These are phyloP conservation scores for Arthrobotrys conoides DNA, from an alignment of 2,329 filamentous ascomycete genomes.

Conservation along the genomic window DNA sequence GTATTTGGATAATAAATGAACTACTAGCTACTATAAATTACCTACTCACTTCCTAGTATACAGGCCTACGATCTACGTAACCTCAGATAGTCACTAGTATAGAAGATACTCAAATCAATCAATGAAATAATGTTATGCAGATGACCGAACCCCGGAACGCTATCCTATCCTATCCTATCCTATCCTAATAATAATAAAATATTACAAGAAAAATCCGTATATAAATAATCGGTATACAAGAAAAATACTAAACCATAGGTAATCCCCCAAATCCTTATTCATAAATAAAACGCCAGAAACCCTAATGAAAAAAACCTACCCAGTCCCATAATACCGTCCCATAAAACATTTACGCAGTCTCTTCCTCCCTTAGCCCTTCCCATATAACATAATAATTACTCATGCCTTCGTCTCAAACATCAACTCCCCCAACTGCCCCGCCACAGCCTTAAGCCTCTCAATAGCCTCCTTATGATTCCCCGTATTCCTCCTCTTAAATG, in stretches of 20 bases:
- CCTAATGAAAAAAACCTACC: not conserved
- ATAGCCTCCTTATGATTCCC: constrained; percentile 36
- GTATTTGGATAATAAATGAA: no score
- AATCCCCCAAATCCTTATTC: not conserved
- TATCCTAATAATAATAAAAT: not conserved
- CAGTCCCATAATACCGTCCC: not conserved
- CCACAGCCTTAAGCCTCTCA: constrained; percentile 38
- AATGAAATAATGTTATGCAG: no score
- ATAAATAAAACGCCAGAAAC: not conserved
- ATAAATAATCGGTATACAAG: not conserved
- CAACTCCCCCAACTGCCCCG: constrained; percentile 33
- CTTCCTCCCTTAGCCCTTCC: no score
- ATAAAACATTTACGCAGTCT: not conserved
- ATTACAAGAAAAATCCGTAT: no score
- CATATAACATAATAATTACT: no score
- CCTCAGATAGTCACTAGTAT: no score
- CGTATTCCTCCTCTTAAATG: constrained; percentile 51
- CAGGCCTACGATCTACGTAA: not conserved
- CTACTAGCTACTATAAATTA: no score
- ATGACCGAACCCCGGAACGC: no score
- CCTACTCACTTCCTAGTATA: no score
- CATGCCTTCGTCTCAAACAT: constrained; percentile 41
- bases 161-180: not conserved
- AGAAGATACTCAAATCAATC: no score
- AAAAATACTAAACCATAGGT: not conserved